Base-by-base conservation (phyloP, 352 stramenopile species). In the Pythium oligandrum region DNA sequence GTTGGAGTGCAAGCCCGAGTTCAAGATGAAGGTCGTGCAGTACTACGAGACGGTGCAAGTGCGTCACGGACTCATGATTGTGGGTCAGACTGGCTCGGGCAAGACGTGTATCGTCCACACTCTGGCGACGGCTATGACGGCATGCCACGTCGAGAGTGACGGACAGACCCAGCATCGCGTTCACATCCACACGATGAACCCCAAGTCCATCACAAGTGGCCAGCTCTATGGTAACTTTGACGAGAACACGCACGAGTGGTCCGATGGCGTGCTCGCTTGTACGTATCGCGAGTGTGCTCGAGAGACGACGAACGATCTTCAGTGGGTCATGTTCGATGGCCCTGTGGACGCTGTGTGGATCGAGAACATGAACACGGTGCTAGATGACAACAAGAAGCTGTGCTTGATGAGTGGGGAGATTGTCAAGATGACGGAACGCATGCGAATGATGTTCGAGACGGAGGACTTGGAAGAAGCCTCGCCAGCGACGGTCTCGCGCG, bases 391-490 rank as follows among this genome's bases (percentile, higher is more conserved):
- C 51, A 63, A 61, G 38, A 68, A 64, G 40, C 44, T 68, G 33
- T 64, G 82, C 9, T 40, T 68, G 2, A 71, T 91, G 45, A 90
- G 81, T 48, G 92, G 92, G 4, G 92, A 98, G 61, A 97, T 97
- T 61, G 92, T 98, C 32, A 95, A 93, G 31, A 98, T 98, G 92
- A 96, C 83, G 6, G 86, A 96, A 12, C 71, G 81, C 6, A 98
- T 98, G 91, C 85, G 79, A n/a, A 97, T 98, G 86, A 96, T 98
- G 63, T 98, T 98, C 57, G 92, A 98, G 62, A 93, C 90, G 0
- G 93, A 97, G 59, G 90, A 98, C 48, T 70, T 98, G 0, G 81
- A 91, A 52, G 82, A 91, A 38, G 86, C 86, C 1, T 93, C 79
- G 0, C 85, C 83, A 4, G 92, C 92, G 10, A 98, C 92, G 0